These are phyloP conservation scores for Diaporthe ampelina DNA, from an alignment of 2,329 filamentous ascomycete genomes.

Conservation along the genomic window DNA sequence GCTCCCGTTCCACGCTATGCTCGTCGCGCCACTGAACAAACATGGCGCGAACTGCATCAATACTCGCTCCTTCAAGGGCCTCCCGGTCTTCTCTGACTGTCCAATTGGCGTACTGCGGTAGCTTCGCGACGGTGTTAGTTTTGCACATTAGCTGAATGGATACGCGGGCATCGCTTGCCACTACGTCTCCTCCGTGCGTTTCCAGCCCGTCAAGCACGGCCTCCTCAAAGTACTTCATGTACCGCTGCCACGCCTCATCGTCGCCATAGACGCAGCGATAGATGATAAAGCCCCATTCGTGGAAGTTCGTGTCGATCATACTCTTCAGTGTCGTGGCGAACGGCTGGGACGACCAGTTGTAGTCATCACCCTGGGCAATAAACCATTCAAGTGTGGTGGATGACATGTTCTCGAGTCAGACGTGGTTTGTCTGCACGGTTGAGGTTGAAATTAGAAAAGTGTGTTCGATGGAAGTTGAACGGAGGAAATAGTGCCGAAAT, in stretches of 20 bases:
- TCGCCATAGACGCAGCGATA: constrained; percentile 3
- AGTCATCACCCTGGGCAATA: neutral
- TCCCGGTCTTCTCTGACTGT: neutral
- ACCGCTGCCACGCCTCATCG: neutral
- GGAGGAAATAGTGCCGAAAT: too few relatives aligned
- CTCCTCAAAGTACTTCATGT: neutral
- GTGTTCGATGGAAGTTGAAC: too few relatives aligned
- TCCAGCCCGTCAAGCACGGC: neutral
- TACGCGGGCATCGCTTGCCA: neutral
- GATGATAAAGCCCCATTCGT: constrained; percentile 3
- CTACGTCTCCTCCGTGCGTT: neutral
- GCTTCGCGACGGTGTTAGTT: neutral
- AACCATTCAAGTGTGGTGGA: constrained; percentile 18
- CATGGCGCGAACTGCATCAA: neutral
- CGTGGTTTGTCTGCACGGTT: too few relatives aligned
- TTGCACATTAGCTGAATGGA: neutral
- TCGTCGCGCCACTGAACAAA: neutral
- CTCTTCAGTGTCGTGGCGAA: neutral
- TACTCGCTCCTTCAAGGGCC: neutral
- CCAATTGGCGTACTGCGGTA: constrained; percentile 9
- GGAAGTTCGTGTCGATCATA: neutral
- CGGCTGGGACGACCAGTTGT: constrained; percentile 4
- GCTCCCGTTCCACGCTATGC: neutral
- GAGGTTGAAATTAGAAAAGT: too few relatives aligned
- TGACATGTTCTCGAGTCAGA: neutral